Evolutionary conservation across 2,329 filamentous ascomycete species (phyloP).

Genomic region (Ampelomyces quisqualis): DNA sequence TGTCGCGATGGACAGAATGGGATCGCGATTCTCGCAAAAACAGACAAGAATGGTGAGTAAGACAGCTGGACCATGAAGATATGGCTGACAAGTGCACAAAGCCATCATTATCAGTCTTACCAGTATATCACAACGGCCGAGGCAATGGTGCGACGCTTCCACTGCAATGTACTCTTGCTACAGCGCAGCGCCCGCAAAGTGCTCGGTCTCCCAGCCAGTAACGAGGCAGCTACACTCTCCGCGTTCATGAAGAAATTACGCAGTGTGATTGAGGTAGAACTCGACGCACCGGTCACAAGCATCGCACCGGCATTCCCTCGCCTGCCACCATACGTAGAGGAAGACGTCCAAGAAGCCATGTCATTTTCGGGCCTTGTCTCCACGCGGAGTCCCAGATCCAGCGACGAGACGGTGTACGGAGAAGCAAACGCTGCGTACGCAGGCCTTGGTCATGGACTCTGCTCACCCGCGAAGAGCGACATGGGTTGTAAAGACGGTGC

Average conservation of each 20-base stretch:
- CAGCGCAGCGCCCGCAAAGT: neutral
- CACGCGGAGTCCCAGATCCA: neutral
- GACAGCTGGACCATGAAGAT: too few species aligned
- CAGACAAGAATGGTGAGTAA: constrained; percentile 8
- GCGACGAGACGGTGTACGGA: constrained; percentile 6
- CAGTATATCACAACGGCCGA: neutral
- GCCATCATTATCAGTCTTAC: neutral
- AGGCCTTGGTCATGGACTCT: constrained; percentile 18
- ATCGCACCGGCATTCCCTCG: constrained; percentile 23
- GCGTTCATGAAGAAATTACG: constrained; percentile 18
- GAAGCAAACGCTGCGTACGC: constrained; percentile 27
- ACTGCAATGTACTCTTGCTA: neutral
- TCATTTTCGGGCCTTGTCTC: constrained; percentile 16
- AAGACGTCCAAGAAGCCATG: constrained; percentile 21
- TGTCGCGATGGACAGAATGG: constrained; percentile 23
- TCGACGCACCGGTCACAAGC: constrained; percentile 11
- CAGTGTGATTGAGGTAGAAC: constrained; percentile 15
- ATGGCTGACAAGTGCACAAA: neutral
- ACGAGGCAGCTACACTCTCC: constrained; percentile 19
- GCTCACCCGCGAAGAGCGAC: constrained; percentile 1
- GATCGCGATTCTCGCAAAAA: constrained; percentile 5
- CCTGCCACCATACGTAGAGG: constrained; percentile 8
- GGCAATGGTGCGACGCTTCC: constrained; percentile 2
- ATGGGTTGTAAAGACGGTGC: too few species aligned
- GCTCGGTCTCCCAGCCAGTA: constrained; percentile 14